Evolutionary conservation across 306 rosid species (phyloP).

Genomic region (Chamaecrista fasciculata): DNA sequence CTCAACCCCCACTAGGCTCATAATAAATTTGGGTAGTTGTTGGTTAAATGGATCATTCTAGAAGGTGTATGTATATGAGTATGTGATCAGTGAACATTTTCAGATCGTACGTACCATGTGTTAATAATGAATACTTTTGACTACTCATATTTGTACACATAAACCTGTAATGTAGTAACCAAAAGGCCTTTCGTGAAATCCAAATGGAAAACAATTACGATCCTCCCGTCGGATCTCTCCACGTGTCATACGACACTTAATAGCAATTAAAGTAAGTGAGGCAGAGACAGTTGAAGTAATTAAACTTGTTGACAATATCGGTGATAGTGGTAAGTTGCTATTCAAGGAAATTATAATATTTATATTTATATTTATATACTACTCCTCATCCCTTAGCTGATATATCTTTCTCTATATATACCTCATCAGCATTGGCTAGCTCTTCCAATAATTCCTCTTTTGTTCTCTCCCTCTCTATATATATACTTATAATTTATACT

Average conservation of each 20-base stretch:
- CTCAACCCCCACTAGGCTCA: conserved; percentile 29
- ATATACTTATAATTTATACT: no score
- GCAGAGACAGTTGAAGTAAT: conserved; percentile 53
- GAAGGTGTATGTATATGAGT: neutral
- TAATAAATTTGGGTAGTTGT: conserved; percentile 51
- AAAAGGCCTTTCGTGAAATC: neutral
- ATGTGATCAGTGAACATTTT: neutral
- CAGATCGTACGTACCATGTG: neutral
- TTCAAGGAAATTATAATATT: neutral
- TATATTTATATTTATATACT: neutral
- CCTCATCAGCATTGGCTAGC: neutral
- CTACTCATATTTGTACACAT: no score
- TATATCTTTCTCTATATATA: neutral
- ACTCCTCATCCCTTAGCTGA: neutral
- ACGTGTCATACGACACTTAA: conserved; percentile 35
- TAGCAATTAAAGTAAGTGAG: conserved; percentile 26
- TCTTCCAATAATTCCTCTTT: neutral
- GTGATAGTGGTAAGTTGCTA: conserved; percentile 22
- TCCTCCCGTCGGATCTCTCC: neutral
- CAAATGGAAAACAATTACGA: neutral
- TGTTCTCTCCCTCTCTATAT: no score
- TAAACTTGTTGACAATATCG: conserved; percentile 19
- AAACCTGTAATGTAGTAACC: neutral
- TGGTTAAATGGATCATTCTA: conserved; percentile 30
- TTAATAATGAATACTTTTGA: no score